Conservation (phyloP, 2,329 filamentous ascomycete genomes). For the Penicillium griseofulvum region DNA sequence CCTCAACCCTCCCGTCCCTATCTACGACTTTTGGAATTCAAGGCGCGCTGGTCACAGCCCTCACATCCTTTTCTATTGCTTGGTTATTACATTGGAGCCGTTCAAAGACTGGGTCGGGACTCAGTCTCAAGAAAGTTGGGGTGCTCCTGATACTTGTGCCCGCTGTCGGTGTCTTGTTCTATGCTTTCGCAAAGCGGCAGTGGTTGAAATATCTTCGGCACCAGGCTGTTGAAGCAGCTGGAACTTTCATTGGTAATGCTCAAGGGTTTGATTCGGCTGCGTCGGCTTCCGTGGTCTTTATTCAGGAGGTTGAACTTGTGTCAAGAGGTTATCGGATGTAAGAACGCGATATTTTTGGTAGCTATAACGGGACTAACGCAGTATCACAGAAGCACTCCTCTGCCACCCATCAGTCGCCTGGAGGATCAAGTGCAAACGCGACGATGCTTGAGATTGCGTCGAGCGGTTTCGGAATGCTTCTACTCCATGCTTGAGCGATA, state of each 20-base stretch:
- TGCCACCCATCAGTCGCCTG: slow-evolving; percentile 88
- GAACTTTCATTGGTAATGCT: slow-evolving; percentile 67
- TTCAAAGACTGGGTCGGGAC: slow-evolving; percentile 53
- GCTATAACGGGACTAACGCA: slow-evolving; percentile 15
- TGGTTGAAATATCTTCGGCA: slow-evolving; percentile 77
- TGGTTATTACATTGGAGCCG: slow-evolving; percentile 70
- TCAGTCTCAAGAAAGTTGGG: slow-evolving; percentile 42
- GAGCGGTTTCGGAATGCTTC: slow-evolving; percentile 69
- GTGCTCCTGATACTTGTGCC: slow-evolving; percentile 48
- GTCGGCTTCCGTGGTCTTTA: slow-evolving; percentile 72
- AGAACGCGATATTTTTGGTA: slow-evolving; percentile 32
- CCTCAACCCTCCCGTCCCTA: slow-evolving; percentile 32
- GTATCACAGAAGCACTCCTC: slow-evolving; percentile 68
- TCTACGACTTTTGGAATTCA: slow-evolving; percentile 56
- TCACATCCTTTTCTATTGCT: slow-evolving; percentile 59
- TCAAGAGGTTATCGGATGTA: slow-evolving; percentile 85
- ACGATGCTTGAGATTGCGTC: slow-evolving; percentile 76
- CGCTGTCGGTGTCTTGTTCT: slow-evolving; percentile 58
- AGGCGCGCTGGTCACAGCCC: slow-evolving; percentile 65
- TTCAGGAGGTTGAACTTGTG: slow-evolving; percentile 94
- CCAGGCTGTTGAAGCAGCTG: slow-evolving; percentile 68
- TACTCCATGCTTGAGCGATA: slow-evolving; percentile 69
- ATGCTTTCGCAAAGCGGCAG: slow-evolving; percentile 72
- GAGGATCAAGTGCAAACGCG: slow-evolving; percentile 78
- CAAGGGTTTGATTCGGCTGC: slow-evolving; percentile 78